phyloP scores from a whole-genome alignment of 495 filamentous ascomycete genomes.

The Neurospora sp. region DNA sequence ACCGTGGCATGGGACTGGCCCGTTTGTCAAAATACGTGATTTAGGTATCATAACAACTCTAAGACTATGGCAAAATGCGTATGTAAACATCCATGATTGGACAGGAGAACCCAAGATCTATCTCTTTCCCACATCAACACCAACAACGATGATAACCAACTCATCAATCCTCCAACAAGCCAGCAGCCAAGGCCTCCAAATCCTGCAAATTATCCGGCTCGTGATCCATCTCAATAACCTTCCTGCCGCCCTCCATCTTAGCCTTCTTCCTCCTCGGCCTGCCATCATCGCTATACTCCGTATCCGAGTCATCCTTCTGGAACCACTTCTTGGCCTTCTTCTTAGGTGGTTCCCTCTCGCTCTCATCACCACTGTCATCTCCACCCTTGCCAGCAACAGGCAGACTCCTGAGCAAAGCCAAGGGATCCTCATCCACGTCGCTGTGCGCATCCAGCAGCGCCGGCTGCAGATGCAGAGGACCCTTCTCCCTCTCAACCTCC shows the following conservation, averaged over 20 bases:
- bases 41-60: neutral
- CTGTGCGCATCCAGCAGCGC: constrained; percentile 20
- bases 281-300: constrained; percentile 25
- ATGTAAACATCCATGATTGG: neutral
- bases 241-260: constrained; percentile 34
- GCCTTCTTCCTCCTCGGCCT: constrained; percentile 36
- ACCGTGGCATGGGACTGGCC: too few relatives aligned
- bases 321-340: constrained; percentile 42
- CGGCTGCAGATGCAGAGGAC: constrained; percentile 37
- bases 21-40: neutral
- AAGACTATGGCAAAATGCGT: neutral
- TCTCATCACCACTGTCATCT: constrained; percentile 2
- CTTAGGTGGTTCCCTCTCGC: constrained; percentile 26
- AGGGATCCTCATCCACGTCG: constrained; percentile 33
- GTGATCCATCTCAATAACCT: constrained; percentile 44
- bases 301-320: constrained; percentile 36
- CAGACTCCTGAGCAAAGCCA: constrained; percentile 40
- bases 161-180: constrained; percentile 52
- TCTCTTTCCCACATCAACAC: neutral
- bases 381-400: constrained; percentile 32
- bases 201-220: constrained; percentile 82
- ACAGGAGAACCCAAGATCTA: neutral
- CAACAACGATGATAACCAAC: neutral
- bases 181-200: constrained; percentile 78
- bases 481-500: constrained; percentile 34